Evolutionary conservation across 345 rosid genomes (phyloP), one percentile per base, ranked within the genome.

Genomic region (Eucalyptus erythrocorys): DNA sequence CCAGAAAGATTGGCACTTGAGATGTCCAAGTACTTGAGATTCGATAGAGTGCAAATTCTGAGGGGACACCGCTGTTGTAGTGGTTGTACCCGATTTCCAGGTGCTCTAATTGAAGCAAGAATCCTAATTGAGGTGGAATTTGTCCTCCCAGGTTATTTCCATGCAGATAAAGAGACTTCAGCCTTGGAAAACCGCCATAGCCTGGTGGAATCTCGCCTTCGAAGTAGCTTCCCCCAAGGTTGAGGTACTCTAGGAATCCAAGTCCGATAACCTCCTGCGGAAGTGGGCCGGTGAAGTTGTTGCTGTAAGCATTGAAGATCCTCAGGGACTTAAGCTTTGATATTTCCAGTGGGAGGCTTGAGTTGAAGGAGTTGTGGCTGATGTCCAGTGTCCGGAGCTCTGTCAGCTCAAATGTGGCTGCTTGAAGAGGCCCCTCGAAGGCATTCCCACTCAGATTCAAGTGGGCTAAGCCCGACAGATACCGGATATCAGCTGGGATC

Each of bases 151-250:
- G 91, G 10, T 26, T 45, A 90, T 98, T 98, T 59, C 99, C 99
- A 30, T 96, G 96, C 48, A 98, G 92, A 50, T 96, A 42, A 22
- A 98, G 90, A 51, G 91, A 92, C 93, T 89, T 95, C 30, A 98
- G 76, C 88, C 92, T 93, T 15, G 90, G 92, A 71, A 97, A 92
- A 79, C 91, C 91, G 82, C 98, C 97, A 27, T 98, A 98, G 43
- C 64, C 92, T 5, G 88, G 68, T 2, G 99, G 99, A 89, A 98
- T 97, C 88, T 87, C 93, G 49, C 96, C 99, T 64, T 92, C 91
- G 86, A 98, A 98, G 94, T 95, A 98, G 94, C 98, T 98, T 24
- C 99, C 99, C 6, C 98, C 98, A 16, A 98, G 94, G 91, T 97
- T 98, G 90, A 97, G 97, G 91, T 91, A 92, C 93, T 98, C 97